Evolutionary conservation across 2,329 filamentous ascomycete genomes (phyloP).

Genomic region (Endocalyx cinctus): DNA sequence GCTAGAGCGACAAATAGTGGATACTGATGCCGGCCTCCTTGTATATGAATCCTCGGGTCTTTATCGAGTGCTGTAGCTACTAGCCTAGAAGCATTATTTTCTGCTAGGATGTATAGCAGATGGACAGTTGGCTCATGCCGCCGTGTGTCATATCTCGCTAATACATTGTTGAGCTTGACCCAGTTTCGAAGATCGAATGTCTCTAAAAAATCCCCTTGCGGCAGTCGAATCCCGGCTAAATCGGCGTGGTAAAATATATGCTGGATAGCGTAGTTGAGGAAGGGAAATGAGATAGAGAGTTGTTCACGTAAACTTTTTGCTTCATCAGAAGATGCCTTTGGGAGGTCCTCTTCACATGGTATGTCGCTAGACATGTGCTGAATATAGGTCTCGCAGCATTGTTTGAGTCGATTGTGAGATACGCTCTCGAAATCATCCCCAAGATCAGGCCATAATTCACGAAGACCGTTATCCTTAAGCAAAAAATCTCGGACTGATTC

Average conservation of each 20-base stretch:
- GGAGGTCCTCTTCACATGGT: neutral
- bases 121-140: neutral
- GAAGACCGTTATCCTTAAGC: conserved; percentile 28
- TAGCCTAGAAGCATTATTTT: neutral
- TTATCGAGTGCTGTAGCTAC: conserved; percentile 36
- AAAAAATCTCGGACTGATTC: conserved; percentile 47
- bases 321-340: conserved; percentile 1
- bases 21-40: neutral
- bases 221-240: neutral
- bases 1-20: neutral
- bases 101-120: neutral
- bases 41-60: no score
- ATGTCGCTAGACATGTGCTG: neutral
- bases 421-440: conserved; percentile 24
- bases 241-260: conserved; percentile 10
- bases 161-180: neutral
- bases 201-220: neutral
- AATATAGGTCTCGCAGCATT: conserved; percentile 19
- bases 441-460: conserved; percentile 27
- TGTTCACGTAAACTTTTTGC: conserved; percentile 1
- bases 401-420: conserved; percentile 39
- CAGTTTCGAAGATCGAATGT: neutral
- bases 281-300: conserved; percentile 6
- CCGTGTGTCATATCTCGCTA: neutral
- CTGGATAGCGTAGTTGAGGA: conserved; percentile 6